A percentile compares a stretch with the other conserved stretches of the same genome.
Conservation (phyloP, 768 basidiomycete species). For the Pleurotus tuoliensis region DNA sequence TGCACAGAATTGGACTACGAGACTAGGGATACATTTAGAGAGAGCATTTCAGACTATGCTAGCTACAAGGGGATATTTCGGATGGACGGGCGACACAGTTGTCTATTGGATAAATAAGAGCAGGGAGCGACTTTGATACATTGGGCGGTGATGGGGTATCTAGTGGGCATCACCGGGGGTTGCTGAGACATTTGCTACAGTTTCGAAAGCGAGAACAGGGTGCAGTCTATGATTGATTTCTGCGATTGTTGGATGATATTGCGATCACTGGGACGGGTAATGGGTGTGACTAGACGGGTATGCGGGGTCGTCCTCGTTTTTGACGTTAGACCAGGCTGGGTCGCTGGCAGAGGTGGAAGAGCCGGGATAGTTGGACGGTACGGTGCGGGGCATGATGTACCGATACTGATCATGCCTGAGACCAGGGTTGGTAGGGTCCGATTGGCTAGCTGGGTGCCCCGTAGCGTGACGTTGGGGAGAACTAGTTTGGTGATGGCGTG, state of each 20-base stretch:
- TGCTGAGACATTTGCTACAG: neutral
- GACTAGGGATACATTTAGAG: neutral
- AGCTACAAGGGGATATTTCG: neutral
- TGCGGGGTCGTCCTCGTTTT: constrained; percentile 26
- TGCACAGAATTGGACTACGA: neutral
- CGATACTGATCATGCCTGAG: constrained; percentile 31
- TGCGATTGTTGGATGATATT: neutral
- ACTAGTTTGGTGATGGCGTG: constrained; percentile 17
- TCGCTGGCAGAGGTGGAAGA: neutral
- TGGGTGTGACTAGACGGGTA: neutral
- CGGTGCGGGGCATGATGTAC: constrained; percentile 26
- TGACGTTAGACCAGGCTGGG: constrained; percentile 18
- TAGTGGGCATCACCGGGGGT: neutral
- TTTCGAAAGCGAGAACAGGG: neutral
- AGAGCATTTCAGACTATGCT: neutral
- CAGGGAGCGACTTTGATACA: constrained; percentile 2
- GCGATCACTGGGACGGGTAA: neutral
- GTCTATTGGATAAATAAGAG: neutral
- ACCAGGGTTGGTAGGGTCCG: constrained; percentile 24
- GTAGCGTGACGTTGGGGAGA: constrained; percentile 29
- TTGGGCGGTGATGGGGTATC: constrained; percentile 1
- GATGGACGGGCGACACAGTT: neutral
- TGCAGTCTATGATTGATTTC: neutral
- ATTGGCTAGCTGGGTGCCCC: constrained; percentile 29
- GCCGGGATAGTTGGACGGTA: constrained; percentile 8